Evolutionary conservation across 108 stramenopile species (phyloP).

Genomic region (Parmales sp.): DNA sequence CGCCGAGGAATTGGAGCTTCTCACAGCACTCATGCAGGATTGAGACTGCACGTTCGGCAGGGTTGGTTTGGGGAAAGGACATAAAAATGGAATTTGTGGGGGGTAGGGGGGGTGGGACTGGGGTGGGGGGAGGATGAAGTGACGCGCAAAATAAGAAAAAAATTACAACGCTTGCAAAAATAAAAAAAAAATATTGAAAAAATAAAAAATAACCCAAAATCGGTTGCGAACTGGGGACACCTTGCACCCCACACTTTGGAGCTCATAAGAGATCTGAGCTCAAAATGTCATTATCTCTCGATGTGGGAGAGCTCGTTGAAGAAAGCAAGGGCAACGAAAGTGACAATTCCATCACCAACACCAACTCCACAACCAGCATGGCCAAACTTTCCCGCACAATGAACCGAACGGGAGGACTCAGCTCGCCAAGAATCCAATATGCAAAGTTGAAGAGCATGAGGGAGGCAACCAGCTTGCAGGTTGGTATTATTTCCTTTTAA

Average conservation of each 20-base stretch:
- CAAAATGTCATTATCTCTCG: neutral
- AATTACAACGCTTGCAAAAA: neutral
- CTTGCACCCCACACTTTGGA: no score
- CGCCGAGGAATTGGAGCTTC: slow-evolving; percentile 19
- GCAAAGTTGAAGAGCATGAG: neutral
- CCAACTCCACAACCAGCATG: neutral
- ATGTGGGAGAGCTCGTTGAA: neutral
- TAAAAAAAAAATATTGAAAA: no score
- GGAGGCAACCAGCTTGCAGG: neutral
- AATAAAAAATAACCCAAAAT: no score
- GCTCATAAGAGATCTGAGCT: no score
- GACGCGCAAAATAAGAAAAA: neutral
- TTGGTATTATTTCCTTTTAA: neutral
- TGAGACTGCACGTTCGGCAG: neutral
- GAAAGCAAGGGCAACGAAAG: neutral
- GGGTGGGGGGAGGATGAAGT: no score
- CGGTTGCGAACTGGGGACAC: no score
- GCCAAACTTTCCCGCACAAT: no score
- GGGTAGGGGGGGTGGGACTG: no score
- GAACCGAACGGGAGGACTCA: no score
- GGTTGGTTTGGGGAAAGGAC: neutral
- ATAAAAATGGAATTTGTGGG: neutral
- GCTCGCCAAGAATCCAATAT: no score
- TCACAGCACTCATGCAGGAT: slow-evolving; percentile 15
- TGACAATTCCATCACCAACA: neutral